phyloP scores from a whole-genome alignment of 2,329 filamentous ascomycete genomes.

The Coniochaeta ligniaria region DNA sequence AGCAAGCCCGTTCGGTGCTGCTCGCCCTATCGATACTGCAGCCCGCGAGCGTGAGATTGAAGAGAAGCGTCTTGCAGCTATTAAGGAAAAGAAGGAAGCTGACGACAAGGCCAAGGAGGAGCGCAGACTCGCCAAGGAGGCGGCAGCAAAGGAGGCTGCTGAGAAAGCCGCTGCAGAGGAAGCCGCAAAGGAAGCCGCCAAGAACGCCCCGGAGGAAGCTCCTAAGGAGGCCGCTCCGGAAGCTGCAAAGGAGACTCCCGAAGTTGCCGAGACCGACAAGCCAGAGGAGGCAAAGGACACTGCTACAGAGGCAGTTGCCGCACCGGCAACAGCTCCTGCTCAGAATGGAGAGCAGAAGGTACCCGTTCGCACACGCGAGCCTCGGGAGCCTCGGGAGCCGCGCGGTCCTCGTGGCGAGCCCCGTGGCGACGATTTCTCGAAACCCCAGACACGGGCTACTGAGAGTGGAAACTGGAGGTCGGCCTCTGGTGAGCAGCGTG shows the following conservation, averaged over 20 bases:
- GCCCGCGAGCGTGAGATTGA: conserved; percentile 84
- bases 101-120: conserved; percentile 83
- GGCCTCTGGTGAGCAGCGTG: conserved; percentile 39
- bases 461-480: conserved; percentile 57
- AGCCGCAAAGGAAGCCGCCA: conserved; percentile 23
- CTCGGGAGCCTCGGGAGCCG: conserved; percentile 30
- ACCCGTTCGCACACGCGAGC: conserved; percentile 28
- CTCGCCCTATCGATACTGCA: conserved; percentile 88
- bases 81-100: conserved; percentile 78
- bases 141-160: conserved; percentile 20
- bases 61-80: conserved; percentile 68
- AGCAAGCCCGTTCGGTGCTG: conserved; percentile 88
- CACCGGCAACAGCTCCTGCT: conserved; percentile 16
- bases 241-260: conserved; percentile 12
- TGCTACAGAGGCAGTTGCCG: conserved; percentile 21
- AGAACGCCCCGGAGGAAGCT: conserved; percentile 11
- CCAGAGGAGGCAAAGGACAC: conserved; percentile 15
- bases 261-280: conserved; percentile 9
- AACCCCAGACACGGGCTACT: conserved; percentile 39
- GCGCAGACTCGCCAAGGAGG: conserved; percentile 56
- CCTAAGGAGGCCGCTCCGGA: conserved; percentile 18
- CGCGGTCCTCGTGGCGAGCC: conserved; percentile 34
- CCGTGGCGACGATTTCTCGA: conserved; percentile 30
- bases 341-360: conserved; percentile 36
- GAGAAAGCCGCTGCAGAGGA: conserved; percentile 22